Percentiles rank a stretch among this genome's conserved stretches.
Conservation (phyloP, 306 rosid species). For the Vigna radiata region DNA sequence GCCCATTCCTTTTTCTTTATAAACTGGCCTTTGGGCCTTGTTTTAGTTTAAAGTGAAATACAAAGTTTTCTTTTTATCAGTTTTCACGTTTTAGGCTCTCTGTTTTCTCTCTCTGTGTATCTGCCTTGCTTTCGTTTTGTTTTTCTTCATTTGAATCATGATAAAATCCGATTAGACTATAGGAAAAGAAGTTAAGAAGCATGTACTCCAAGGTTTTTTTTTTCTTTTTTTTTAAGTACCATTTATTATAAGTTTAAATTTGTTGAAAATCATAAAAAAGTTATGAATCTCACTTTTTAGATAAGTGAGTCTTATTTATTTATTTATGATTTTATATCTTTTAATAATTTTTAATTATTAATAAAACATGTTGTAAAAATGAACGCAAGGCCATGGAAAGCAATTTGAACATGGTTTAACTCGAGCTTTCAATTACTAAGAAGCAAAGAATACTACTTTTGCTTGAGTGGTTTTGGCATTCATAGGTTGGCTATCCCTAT, state of each 20-base stretch:
- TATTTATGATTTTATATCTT: not conserved
- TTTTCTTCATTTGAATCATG: no score
- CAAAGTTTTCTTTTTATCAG: no score
- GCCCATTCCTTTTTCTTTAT: no score
- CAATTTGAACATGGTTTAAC: conserved; percentile 27
- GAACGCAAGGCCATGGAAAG: conserved; percentile 17
- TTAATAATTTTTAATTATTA: no score
- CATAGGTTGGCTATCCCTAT: not conserved
- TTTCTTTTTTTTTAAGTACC: not conserved
- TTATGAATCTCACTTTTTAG: not conserved
- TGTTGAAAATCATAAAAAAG: not conserved
- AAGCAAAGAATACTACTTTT: conserved; percentile 48
- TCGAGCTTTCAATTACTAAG: conserved; percentile 14
- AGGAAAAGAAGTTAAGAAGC: no score
- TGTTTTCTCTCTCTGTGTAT: no score
- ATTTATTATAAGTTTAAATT: not conserved
- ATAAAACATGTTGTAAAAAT: not conserved
- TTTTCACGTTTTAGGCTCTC: no score
- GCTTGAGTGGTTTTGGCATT: not conserved
- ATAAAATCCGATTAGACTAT: no score
- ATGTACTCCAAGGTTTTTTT: no score
- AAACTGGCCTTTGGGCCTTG: no score
- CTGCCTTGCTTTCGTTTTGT: no score
- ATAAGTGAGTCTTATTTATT: not conserved
- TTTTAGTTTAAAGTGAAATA: no score